Conservation (phyloP, 257 asterid species). For the Capsicum chinense region DNA sequence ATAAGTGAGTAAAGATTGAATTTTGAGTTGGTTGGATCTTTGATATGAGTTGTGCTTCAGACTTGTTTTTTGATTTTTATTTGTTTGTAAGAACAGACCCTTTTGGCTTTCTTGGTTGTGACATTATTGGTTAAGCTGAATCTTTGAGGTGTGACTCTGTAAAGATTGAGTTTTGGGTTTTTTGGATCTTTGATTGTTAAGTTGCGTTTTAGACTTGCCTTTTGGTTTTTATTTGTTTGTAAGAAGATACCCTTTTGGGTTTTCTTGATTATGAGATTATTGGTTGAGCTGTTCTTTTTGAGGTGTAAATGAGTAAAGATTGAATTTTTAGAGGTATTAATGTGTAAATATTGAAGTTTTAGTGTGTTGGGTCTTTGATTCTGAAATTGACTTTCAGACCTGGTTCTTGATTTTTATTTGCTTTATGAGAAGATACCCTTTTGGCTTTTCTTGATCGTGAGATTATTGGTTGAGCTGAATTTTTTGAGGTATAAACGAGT, state of each 20-base stretch:
- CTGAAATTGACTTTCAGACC: not conserved
- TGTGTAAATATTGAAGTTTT: constrained; percentile 15
- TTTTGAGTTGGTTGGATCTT: not conserved
- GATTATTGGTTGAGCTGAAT: not conserved
- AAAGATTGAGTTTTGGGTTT: constrained; percentile 19
- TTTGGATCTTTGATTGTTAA: no score
- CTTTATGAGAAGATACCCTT: no score
- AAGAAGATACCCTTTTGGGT: not conserved
- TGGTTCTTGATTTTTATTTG: no score
- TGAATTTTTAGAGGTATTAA: not conserved
- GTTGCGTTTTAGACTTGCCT: not conserved
- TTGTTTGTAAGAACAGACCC: not conserved
- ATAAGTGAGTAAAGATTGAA: constrained; percentile 13
- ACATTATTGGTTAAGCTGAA: constrained; percentile 3
- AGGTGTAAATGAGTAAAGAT: not conserved
- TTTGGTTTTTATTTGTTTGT: not conserved
- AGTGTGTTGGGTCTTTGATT: not conserved
- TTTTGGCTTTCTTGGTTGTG: not conserved
- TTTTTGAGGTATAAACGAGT: not conserved
- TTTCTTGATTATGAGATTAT: not conserved
- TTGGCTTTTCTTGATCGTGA: no score
- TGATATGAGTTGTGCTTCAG: not conserved
- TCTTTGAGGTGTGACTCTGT: not conserved
- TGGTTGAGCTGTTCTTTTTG: not conserved
- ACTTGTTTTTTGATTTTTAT: not conserved